Evolutionary conservation across 1,139 yeast species (phyloP).

Genomic region (Pichia sp.): DNA sequence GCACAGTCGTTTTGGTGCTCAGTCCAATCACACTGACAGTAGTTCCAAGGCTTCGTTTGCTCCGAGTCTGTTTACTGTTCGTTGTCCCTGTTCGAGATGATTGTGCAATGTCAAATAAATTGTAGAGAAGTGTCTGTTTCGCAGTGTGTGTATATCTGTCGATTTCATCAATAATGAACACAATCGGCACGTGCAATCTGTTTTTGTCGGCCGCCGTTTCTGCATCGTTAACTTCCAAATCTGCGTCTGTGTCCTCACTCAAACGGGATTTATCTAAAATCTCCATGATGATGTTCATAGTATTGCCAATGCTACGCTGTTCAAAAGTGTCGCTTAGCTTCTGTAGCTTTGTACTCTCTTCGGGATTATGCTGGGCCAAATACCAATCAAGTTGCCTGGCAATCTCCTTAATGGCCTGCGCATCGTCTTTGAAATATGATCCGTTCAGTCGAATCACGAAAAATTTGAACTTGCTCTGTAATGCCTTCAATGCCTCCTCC

Average conservation of each 20-base stretch:
- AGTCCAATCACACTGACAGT: slow-evolving; percentile 76
- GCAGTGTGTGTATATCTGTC: slow-evolving; percentile 66
- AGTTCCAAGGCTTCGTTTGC: neutral
- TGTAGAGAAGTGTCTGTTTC: slow-evolving; percentile 79
- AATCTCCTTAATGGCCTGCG: slow-evolving; percentile 72
- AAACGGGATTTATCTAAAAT: slow-evolving; percentile 34
- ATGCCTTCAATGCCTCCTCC: slow-evolving; percentile 44
- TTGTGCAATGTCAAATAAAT: slow-evolving; percentile 78
- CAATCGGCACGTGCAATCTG: slow-evolving; percentile 39
- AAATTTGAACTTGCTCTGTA: slow-evolving; percentile 35
- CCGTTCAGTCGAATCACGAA: slow-evolving; percentile 64
- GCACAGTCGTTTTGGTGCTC: slow-evolving; percentile 63
- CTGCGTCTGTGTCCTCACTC: slow-evolving; percentile 18
- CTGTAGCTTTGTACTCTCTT: slow-evolving; percentile 2
- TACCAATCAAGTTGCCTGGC: slow-evolving; percentile 70
- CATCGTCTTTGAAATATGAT: slow-evolving; percentile 64
- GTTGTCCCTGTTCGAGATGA: slow-evolving; percentile 28
- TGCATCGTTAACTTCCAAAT: slow-evolving; percentile 3
- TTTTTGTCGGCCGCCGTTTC: slow-evolving; percentile 4
- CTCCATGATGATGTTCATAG: slow-evolving; percentile 40
- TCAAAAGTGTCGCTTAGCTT: slow-evolving; percentile 26
- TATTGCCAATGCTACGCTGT: slow-evolving; percentile 41
- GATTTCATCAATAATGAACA: slow-evolving; percentile 78
- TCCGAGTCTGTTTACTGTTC: neutral
- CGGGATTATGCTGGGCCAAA: slow-evolving; percentile 12